Evolutionary conservation across 75 land plant genomes (phyloP).

Genomic region (Picea sitchensis): DNA sequence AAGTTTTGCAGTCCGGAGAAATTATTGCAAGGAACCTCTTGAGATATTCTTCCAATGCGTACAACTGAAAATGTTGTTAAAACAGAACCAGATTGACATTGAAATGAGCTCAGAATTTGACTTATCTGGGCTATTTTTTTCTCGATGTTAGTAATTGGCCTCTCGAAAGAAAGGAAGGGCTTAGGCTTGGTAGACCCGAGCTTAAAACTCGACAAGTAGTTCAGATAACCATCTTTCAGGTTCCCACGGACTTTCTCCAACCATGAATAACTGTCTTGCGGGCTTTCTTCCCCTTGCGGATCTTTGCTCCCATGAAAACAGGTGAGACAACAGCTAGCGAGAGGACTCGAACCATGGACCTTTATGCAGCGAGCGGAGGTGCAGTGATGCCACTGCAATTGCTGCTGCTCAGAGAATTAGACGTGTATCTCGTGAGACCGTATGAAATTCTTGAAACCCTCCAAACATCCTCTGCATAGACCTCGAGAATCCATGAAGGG

Average conservation of each 20-base stretch:
- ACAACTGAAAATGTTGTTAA: not conserved
- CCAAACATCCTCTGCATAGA: too few species aligned
- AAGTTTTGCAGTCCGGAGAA: too few species aligned
- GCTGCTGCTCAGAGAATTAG: not conserved
- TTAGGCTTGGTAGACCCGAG: conserved; percentile 76
- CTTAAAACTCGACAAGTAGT: conserved; percentile 60
- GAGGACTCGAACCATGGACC: conserved; percentile 1
- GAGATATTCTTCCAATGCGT: too few species aligned
- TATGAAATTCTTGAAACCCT: too few species aligned
- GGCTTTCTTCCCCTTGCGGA: conserved; percentile 40
- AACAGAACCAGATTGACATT: not conserved
- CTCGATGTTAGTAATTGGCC: conserved; percentile 57
- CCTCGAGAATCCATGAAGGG: too few species aligned
- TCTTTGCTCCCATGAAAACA: conserved; percentile 15
- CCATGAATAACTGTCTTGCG: conserved; percentile 61
- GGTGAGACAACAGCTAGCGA: not conserved
- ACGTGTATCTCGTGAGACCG: not conserved
- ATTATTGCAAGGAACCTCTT: too few species aligned
- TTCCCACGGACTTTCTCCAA: conserved; percentile 40
- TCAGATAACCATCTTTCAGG: conserved; percentile 30
- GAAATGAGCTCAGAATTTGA: not conserved
- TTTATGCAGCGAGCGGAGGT: not conserved
- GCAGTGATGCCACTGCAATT: too few species aligned
- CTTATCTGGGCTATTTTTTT: conserved; percentile 75
- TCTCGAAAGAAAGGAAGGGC: conserved; percentile 87